Evolutionary conservation across 805 yeast genomes (phyloP), one percentile per base, ranked within the genome.

Genomic region (Metschnikowia anglica): DNA sequence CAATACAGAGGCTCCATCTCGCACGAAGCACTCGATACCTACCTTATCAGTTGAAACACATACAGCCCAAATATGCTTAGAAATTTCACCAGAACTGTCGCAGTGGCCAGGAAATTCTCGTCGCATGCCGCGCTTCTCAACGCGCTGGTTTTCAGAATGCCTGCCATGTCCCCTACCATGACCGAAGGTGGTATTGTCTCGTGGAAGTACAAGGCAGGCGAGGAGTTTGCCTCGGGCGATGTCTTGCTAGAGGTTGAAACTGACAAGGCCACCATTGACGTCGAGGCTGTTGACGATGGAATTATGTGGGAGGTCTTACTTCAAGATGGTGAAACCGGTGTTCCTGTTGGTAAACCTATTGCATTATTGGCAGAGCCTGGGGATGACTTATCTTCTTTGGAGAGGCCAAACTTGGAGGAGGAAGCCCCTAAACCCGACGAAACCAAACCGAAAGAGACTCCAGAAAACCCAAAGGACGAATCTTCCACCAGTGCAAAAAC

Each of bases 101-200:
- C 37, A 30, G 37, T 49, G 24, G 30, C 47, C 19, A 48, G 59
- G 10, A 58, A 62, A 40, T 61, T 78, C 52, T 70, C 66, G 47
- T 38, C 49, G 12, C 47, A 62, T n/a, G 43, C 52, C 10, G 37
- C 44, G 5, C 49, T 51, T 37, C 33, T 40, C 30, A 74, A 67
- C 2, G 80, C 77, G 4, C 59, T 68, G 16, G 65, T 71, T 27
- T 88, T 88, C 68, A 81, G 74, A 41, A 91, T 91, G 98, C 99
- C 99, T 3, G 97, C 99, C 19, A 88, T 91, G 97, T 90, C 97
- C 4, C 99, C 99, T 32, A 91, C 99, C 5, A 91, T 91, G 99
- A 88, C 89, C 23, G 87, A 83, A 60, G 99, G 99, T 30, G 97
- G 96, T 5, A 77, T 91, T 51, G 87, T 88, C 10, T 74, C 80